Conservation (phyloP, 2,329 filamentous ascomycete genomes). For the Allantophomopsis lycopodina region DNA sequence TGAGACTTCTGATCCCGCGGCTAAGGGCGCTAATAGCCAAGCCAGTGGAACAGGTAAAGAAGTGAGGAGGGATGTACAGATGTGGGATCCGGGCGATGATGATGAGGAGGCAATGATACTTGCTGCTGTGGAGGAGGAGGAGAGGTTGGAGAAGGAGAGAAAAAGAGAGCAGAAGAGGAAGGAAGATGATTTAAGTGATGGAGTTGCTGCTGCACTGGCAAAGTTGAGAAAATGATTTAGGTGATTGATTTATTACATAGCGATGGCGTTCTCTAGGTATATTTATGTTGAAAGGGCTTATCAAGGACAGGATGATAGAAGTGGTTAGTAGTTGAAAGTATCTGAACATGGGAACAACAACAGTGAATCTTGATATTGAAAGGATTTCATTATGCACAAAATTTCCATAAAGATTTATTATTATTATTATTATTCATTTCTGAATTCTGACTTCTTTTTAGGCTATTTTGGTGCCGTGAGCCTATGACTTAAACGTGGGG, state of each 20-base stretch:
- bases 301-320: too few species aligned
- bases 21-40: background rate
- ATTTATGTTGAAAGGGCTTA: too few species aligned
- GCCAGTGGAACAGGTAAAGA: background rate
- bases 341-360: too few species aligned
- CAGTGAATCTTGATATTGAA: too few species aligned
- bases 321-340: too few species aligned
- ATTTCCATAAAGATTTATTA: too few species aligned
- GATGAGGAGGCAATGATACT: slow-evolving; percentile 1
- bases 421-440: too few species aligned
- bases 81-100: background rate
- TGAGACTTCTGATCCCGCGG: too few species aligned
- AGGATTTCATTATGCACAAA: too few species aligned
- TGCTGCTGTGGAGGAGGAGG: background rate
- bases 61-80: background rate
- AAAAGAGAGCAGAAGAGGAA: slow-evolving; percentile 7
- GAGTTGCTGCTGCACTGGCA: slow-evolving; percentile 46
- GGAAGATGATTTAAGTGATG: slow-evolving; percentile 35
- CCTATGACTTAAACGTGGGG: too few species aligned
- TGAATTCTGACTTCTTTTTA: too few species aligned
- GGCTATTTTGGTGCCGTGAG: too few species aligned
- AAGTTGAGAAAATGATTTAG: slow-evolving; percentile 29
- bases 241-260: background rate
- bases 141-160: background rate
- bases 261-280: background rate